Base-by-base conservation (phyloP, 2,329 filamentous ascomycete species). In the Nectriaceae sp. region DNA sequence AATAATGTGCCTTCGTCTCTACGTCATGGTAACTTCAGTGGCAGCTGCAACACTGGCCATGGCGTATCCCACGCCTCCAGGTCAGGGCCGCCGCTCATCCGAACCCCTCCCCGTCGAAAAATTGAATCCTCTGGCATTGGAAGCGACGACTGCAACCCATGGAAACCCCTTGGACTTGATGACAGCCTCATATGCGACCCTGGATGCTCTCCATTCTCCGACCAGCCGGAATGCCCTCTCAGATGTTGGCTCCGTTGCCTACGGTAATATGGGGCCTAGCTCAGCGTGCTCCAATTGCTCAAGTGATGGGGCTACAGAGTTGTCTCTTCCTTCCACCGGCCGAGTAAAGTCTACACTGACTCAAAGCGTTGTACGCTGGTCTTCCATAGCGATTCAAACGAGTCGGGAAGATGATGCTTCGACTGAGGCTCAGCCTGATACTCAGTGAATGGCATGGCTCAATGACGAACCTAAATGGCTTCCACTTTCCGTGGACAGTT, bases 1-100 rank as follows among this genome's bases (percentile, higher is more conserved):
- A 5, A 19, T 51, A 26, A 46, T 55, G 10, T 51, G 43, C 35
- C 35, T 61, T 11, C 47, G 46, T 29, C 46, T 52, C 11, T 53
- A 42, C 42, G 24, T 29, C 18, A 22, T 50, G 11, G 31, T 50
- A 21, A 56, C 49, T 46, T 45, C 49, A 2, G 33, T 47, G 18
- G 26, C 45, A 21, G 21, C 40, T 21, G 49, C 40, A 10, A 52
- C 40, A 19, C 35, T 61, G 8, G 47, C 44, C 21, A 49, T 52
- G 49, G 39, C 31, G 16, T 36, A 11, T 37, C 41, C 22, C 21
- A 19, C 29, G 22, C 35, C 37, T 5, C 20, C 11, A 19, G n/a
- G n/a, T n/a, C 26, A 16, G 39, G 41, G 39, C 35, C 44, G 19
- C n/a, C 33, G 36, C 15, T 36, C 44, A 21, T 13, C 13, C 24